Base-by-base conservation (phyloP, 2,329 filamentous ascomycete species). In the Ceratocystis ficicola region DNA sequence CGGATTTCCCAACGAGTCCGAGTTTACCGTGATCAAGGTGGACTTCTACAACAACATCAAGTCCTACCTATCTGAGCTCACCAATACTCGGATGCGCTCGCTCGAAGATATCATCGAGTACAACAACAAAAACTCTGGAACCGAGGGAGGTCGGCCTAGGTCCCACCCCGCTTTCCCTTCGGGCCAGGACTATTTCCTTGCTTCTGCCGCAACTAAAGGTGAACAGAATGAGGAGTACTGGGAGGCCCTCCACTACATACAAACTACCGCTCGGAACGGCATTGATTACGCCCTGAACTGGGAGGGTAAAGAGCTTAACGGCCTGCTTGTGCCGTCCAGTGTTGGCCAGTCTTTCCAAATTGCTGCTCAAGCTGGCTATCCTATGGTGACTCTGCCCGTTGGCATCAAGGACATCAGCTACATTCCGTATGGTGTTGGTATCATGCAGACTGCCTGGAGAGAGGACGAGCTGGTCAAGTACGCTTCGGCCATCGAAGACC, bases 291-390 rank as follows among this genome's bases (percentile, higher is more conserved):
- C 87, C 1, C 77, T 91, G 5, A 74, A 71, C 75, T 59, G 55
- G 55, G 15, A 59, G 12, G 22, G 44, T 4, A 70, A 67, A 6
- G 46, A 74, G 22, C 76, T 90, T 0, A 80, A 84, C 66, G 87
- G 81, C 1, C 76, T 91, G 1, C 77, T 92, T 1, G 85, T 89
- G 0, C 87, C 87, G 4, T 79, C 86, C 0, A 83, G 87, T 71
- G 84, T 87, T 2, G 87, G 81, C 0, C 85, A 88, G 72, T 82
- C 82, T 3, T 84, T 84, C 68, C 84, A 89, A 74, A 82, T 89
- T 67, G 85, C 86, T 0, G 88, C 88, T 0, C 86, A 90, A 74
- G 88, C 88, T 4, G 87, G 87, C 0, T 91, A 90, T 71, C 88
- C 87, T 0, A 80, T 88, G 71, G 78, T 90, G 63, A 89, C 87